Base-by-base conservation (phyloP, 192 early-diverging fungal genomes). In the Umbelopsis ramanniana region DNA sequence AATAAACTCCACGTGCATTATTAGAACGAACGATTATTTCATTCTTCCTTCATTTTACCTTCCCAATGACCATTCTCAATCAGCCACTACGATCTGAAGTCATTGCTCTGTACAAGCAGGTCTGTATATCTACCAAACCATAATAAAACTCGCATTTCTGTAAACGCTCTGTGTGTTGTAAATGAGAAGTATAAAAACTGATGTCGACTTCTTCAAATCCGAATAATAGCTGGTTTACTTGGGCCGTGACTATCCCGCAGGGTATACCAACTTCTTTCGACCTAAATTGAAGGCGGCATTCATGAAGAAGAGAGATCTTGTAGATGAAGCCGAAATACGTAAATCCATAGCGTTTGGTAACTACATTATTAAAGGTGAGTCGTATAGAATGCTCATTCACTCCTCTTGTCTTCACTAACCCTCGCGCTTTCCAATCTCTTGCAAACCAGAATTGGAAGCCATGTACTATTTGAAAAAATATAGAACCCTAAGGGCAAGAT, bases 401-500 rank as follows among this genome's bases (percentile, higher is more conserved):
- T 0, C 10, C 10, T 2, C 14, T 63, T 0, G 14, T 3, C 26
- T 19, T 63, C 35, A 26, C n/a, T 37, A 12, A 63, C 19, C 2
- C n/a, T n/a, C n/a, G n/a, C n/a, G n/a, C n/a, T n/a, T 19, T 10
- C 26, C 24, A 33, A 3, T 63, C 12, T n/a, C 35, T 19, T n/a
- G n/a, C 8, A 37, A 22, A 12, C 54, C 24, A 83, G 82, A 83
- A 75, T 35, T 83, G 38, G 79, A 83, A 70, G 70, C 73, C 38
- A 70, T 83, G 66, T 83, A 83, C 67, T 84, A 79, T 48, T 67
- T 84, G 14, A 75, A 74, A 57, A 84, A 84, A 71, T 84, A 84
- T 52, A 70, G 81, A 21, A 70, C 79, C 12, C 23, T 82, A 33
- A 45, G 76, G 54, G 68, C 68, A 40, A 43, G 76, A 68, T 84